Conservation (phyloP, 805 yeast species). For the Candida xyloterini region DNA sequence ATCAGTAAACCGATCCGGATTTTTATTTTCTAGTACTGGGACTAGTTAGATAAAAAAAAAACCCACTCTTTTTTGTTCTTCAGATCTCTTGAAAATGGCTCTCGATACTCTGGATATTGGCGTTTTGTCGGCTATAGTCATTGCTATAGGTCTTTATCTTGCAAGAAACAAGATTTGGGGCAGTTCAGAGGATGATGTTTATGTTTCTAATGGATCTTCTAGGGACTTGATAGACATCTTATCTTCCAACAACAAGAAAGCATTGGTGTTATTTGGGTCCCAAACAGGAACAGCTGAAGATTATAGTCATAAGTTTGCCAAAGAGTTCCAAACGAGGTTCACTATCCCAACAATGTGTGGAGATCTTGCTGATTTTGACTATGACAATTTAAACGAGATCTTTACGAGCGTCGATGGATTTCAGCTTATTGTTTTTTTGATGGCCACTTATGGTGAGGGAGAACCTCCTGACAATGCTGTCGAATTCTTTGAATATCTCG, state of each 20-base stretch:
- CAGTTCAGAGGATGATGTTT: conserved; percentile 17
- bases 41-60: conserved; percentile 3
- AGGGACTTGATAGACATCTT: conserved; percentile 61
- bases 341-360: conserved; percentile 81
- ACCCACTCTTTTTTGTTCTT: not conserved
- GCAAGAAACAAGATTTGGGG: conserved; percentile 59
- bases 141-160: conserved; percentile 65
- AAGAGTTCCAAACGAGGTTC: conserved; percentile 80
- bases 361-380: conserved; percentile 87
- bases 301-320: conserved; percentile 84
- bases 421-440: conserved; percentile 50
- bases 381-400: conserved; percentile 67
- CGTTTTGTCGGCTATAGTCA: conserved; percentile 60
- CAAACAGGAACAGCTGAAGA: conserved; percentile 99
- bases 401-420: conserved; percentile 59
- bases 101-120: conserved; percentile 71
- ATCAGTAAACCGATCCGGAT: conserved; percentile 1
- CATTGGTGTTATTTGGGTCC: conserved; percentile 83
- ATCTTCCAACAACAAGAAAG: conserved; percentile 62
- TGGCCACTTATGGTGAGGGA: conserved; percentile 98
- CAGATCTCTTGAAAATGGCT: conserved; percentile 41
- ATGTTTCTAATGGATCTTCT: conserved; percentile 37
- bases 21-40: conserved; percentile 13
- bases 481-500: conserved; percentile 68
- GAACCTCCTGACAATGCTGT: conserved; percentile 96